A percentile compares a stretch with the other conserved stretches of the same genome.
Conservation (phyloP, 202 grass and related monocot genomes). For the Dendrocalamus latiflorus region DNA sequence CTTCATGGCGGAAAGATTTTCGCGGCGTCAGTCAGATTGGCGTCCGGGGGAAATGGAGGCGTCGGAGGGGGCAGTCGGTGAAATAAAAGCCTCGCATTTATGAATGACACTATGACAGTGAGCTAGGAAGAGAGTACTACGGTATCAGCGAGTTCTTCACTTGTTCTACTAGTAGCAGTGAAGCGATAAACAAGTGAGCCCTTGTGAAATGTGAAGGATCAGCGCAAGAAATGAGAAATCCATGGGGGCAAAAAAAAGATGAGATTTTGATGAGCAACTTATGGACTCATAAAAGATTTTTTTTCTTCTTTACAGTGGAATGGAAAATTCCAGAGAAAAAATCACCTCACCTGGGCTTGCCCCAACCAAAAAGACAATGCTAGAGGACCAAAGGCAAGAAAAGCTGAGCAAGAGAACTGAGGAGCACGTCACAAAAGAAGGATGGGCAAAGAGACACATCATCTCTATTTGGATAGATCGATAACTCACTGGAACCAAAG, state of each 20-base stretch:
- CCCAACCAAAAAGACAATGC: neutral
- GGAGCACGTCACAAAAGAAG: too few relatives aligned
- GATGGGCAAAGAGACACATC: too few relatives aligned
- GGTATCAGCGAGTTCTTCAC: neutral
- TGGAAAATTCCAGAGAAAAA: neutral
- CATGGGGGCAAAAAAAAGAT: neutral
- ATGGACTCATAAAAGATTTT: neutral
- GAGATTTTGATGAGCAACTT: neutral
- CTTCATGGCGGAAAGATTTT: constrained; percentile 29
- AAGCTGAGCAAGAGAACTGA: too few relatives aligned
- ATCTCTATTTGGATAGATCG: too few relatives aligned
- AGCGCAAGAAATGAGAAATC: constrained; percentile 17
- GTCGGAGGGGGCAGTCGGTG: neutral
- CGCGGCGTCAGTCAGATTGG: constrained; percentile 47
- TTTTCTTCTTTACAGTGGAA: neutral
- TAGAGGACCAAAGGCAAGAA: neutral
- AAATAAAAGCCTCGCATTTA: constrained; percentile 16
- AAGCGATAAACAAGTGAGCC: neutral
- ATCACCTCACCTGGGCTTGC: neutral
- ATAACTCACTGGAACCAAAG: too few relatives aligned
- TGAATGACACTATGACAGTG: neutral
- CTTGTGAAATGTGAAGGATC: neutral
- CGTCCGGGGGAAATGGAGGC: neutral
- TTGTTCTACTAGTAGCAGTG: neutral
- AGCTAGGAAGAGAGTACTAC: neutral